Evolutionary conservation across 2,329 filamentous ascomycete species (phyloP), one percentile per base, ranked within the genome.

Genomic region (Paramyrothecium roridum): DNA sequence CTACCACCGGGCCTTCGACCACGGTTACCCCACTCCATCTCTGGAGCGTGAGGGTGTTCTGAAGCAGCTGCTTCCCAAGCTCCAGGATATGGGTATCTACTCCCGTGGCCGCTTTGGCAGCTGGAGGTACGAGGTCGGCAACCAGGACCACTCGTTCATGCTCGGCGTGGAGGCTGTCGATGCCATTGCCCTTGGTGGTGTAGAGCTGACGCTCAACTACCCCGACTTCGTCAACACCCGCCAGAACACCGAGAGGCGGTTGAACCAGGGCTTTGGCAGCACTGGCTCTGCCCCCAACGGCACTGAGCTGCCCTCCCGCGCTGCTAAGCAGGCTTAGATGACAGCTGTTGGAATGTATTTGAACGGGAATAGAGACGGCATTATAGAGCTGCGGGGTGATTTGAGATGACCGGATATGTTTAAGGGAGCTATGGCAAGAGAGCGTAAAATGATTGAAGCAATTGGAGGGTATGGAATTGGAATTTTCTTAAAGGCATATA

Each of bases 111-210:
- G 95, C 61, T 99, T 99, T 76, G 95, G 95, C 67, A 93, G 89
- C 81, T 99, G 95, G 95, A 85, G 91, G 71, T 99, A 99, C 80
- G 95, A 99, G 78, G 90, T 86, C 63, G 92, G 91, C 70, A 96
- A 96, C 84, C 92, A 96, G 82, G 93, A 97, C 76, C 93, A 97
- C 83, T 93, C 89, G 23, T 97, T 97, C 77, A 97, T 97, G 93
- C 81, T 96, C 59, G 93, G 93, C 71, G 93, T 96, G 20, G 93
- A 97, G 78, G 93, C 93, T 50, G 92, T 86, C 43, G 93, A 97
- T 78, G 86, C 91, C 78, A 91, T 96, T 69, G 85, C 93, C 75
- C 93, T 88, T 73, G 93, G 93, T 63, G 88, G 90, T 40, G 89
- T 93, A 48, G 93, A 97, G 82, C 79, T 96, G 69, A 96, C 93